Evolutionary conservation across 495 filamentous ascomycete genomes (phyloP).

Genomic region (Rhizodiscina lignyota): DNA sequence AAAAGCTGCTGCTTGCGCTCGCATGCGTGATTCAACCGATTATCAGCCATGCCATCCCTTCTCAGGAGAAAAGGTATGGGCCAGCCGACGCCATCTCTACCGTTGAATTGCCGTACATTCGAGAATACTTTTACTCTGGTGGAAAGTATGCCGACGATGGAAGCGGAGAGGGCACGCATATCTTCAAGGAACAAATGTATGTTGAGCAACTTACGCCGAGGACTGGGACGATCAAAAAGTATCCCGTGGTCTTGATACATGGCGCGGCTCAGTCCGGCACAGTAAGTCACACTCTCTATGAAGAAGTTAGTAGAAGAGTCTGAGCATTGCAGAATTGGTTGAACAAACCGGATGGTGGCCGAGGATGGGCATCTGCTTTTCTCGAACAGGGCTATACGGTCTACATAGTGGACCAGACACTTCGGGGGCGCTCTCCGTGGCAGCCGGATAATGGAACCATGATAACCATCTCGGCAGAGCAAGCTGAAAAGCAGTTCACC

Average conservation of each 20-base stretch:
- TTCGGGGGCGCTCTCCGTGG: conserved; percentile 26
- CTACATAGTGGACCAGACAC: conserved; percentile 30
- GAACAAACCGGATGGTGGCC: conserved; percentile 29
- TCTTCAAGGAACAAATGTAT: conserved; percentile 13
- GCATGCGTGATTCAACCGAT: no score
- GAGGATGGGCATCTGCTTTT: conserved; percentile 32
- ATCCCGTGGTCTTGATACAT: conserved; percentile 11
- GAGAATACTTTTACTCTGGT: conserved; percentile 12
- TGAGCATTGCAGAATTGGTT: conserved; percentile 16
- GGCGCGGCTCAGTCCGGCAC: conserved; percentile 12
- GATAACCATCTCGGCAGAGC: conserved; percentile 18
- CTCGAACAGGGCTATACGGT: conserved; percentile 26
- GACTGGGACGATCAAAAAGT: background rate
- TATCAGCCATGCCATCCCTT: no score
- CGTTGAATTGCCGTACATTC: background rate
- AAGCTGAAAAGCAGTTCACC: conserved; percentile 25
- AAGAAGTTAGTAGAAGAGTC: background rate
- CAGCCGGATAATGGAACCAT: conserved; percentile 16
- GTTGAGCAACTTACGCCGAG: conserved; percentile 11
- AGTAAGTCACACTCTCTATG: conserved; percentile 1
- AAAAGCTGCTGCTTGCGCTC: no score
- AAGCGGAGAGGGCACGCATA: background rate
- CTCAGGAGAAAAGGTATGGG: no score
- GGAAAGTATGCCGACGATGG: conserved; percentile 10
- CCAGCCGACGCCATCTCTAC: no score